Percentiles rank a stretch among this genome's conserved stretches.
These are phyloP conservation scores for Thelephora aurantiotincta DNA, from an alignment of 768 basidiomycete species.

Conservation along the genomic window DNA sequence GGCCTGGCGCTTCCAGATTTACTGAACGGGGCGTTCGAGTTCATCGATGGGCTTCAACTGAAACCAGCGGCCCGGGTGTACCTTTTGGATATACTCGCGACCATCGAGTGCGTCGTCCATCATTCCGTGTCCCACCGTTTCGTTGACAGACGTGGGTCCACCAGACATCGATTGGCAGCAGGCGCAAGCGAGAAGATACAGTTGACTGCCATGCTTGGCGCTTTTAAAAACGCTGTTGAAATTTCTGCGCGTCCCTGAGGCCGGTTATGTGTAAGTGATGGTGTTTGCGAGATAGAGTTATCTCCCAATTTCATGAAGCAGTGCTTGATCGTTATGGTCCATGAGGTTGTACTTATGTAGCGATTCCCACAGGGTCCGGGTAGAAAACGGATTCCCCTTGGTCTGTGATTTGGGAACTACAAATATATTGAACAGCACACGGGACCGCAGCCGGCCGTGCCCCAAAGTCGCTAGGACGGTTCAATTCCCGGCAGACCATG, in stretches of 20 bases:
- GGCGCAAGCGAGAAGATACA: conserved; percentile 94
- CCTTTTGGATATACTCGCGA: conserved; percentile 84
- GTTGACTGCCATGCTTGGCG: conserved; percentile 77
- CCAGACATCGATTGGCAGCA: conserved; percentile 79
- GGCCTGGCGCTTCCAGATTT: conserved; percentile 93
- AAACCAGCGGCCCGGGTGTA: conserved; percentile 81
- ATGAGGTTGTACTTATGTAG: too few species aligned
- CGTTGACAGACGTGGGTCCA: neutral
- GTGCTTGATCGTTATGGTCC: too few species aligned
- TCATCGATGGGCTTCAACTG: conserved; percentile 74
- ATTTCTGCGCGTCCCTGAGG: conserved; percentile 31
- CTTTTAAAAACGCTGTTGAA: conserved; percentile 89
- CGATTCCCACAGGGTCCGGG: too few species aligned
- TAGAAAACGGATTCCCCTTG: too few species aligned
- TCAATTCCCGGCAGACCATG: too few species aligned
- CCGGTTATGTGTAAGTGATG: too few species aligned
- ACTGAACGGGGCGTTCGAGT: conserved; percentile 84
- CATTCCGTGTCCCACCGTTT: neutral
- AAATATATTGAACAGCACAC: too few species aligned
- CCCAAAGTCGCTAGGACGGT: too few species aligned
- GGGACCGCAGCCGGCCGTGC: too few species aligned
- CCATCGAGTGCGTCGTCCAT: conserved; percentile 63
- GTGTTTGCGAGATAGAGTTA: too few species aligned
- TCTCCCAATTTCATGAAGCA: too few species aligned
- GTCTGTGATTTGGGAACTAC: too few species aligned